A percentile compares a stretch with the other conserved stretches of the same genome.
These are phyloP conservation scores for Ceratocystis eucalypticola DNA, from an alignment of 2,329 filamentous ascomycete genomes.

Conservation along the genomic window DNA sequence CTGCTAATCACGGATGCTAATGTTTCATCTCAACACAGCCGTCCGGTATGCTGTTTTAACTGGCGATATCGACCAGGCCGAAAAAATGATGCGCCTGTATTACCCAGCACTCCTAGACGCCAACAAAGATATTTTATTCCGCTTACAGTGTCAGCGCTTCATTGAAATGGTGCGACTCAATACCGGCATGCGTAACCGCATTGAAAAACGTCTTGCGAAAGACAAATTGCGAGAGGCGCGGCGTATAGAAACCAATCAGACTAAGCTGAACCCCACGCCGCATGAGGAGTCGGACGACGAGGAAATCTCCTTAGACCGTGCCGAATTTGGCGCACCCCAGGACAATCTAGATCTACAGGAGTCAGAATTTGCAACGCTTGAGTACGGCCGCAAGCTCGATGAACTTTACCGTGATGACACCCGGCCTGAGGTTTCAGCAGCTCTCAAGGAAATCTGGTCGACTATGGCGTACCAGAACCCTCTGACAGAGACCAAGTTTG, in stretches of 20 bases:
- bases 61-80: conserved; percentile 78
- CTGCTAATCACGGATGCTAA: not conserved
- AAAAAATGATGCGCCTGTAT: conserved; percentile 64
- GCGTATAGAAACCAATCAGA: conserved; percentile 36
- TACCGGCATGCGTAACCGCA: conserved; percentile 27
- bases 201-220: conserved; percentile 25
- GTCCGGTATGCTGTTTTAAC: conserved; percentile 80
- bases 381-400: conserved; percentile 67
- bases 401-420: conserved; percentile 63
- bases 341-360: conserved; percentile 26
- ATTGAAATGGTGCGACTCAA: conserved; percentile 81
- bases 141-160: conserved; percentile 77
- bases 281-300: not conserved
- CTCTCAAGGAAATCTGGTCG: conserved; percentile 74
- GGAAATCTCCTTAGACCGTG: not conserved
- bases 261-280: conserved; percentile 24
- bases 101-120: conserved; percentile 70
- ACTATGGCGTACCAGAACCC: conserved; percentile 79
- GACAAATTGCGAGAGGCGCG: not conserved
- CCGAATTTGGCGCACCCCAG: not conserved
- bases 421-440: conserved; percentile 54
- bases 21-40: conserved; percentile 35
- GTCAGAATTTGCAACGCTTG: conserved; percentile 55
- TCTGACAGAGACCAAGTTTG: conserved; percentile 56
- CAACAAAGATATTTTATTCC: conserved; percentile 77